Evolutionary conservation across 768 basidiomycete genomes (phyloP).

Genomic region (Daedalea quercina): DNA sequence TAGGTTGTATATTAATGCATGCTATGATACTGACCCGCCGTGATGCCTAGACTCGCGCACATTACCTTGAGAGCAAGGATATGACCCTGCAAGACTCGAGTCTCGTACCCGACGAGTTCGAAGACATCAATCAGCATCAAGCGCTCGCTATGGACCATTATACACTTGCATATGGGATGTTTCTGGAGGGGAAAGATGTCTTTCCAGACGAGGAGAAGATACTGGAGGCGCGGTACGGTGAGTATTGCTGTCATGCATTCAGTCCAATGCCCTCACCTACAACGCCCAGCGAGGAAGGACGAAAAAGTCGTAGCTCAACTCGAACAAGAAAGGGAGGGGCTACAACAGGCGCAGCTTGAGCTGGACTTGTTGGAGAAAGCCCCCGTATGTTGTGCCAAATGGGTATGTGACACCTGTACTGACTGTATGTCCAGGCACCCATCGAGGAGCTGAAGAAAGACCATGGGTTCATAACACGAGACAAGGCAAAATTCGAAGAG

Average conservation of each 20-base stretch:
- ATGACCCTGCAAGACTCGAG: slow-evolving; percentile 59
- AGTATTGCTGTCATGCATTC: slow-evolving; percentile 17
- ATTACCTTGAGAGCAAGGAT: slow-evolving; percentile 56
- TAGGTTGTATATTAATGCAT: slow-evolving; percentile 3
- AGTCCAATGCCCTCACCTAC: neutral
- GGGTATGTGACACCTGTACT: neutral
- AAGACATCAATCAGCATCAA: slow-evolving; percentile 64
- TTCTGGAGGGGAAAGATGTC: slow-evolving; percentile 61
- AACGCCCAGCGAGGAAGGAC: slow-evolving; percentile 55
- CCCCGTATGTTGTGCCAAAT: slow-evolving; percentile 36
- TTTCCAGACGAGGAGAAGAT: slow-evolving; percentile 64
- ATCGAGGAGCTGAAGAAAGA: slow-evolving; percentile 56
- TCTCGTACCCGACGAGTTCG: slow-evolving; percentile 68
- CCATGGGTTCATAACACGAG: slow-evolving; percentile 58
- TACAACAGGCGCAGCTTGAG: slow-evolving; percentile 44
- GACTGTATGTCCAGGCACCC: slow-evolving; percentile 30
- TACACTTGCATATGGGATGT: slow-evolving; percentile 56
- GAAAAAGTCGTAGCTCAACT: slow-evolving; percentile 59
- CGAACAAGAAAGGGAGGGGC: slow-evolving; percentile 44
- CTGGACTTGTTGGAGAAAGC: slow-evolving; percentile 53
- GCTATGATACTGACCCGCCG: neutral
- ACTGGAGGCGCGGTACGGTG: slow-evolving; percentile 76
- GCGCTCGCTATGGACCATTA: slow-evolving; percentile 76
- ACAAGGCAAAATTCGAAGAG: slow-evolving; percentile 74
- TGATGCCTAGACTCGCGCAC: slow-evolving; percentile 21